Conservation (phyloP, 1,139 yeast species). For the Pichia norvegensis region DNA sequence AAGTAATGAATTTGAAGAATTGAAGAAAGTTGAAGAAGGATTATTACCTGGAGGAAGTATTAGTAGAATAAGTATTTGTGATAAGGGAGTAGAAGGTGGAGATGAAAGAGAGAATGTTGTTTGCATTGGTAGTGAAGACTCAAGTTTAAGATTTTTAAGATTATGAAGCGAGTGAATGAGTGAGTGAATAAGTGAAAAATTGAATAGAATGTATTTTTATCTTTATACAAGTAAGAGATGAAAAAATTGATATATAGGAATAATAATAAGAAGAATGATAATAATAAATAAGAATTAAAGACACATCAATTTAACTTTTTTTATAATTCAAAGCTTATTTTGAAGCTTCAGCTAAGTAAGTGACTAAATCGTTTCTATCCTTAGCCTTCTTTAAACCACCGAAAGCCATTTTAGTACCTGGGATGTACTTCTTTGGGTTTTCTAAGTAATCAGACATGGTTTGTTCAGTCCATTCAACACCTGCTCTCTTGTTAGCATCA, state of each 20-base stretch:
- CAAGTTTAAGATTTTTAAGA: slow-evolving; percentile 54
- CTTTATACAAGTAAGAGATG: not conserved
- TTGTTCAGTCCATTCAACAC: slow-evolving; percentile 80
- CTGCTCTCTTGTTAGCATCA: slow-evolving; percentile 97
- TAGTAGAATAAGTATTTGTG: slow-evolving; percentile 51
- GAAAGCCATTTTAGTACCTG: slow-evolving; percentile 99
- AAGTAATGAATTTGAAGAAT: slow-evolving; percentile 26
- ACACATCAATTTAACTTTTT: not conserved
- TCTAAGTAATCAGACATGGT: slow-evolving; percentile 91
- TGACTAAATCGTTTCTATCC: slow-evolving; percentile 94
- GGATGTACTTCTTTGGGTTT: slow-evolving; percentile 99
- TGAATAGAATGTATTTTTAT: no score
- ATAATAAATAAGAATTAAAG: slow-evolving; percentile 1
- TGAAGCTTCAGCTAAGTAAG: slow-evolving; percentile 80
- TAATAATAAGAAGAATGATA: not conserved
- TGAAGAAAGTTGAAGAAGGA: slow-evolving; percentile 30
- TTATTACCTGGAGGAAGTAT: slow-evolving; percentile 56
- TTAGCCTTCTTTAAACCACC: slow-evolving; percentile 99
- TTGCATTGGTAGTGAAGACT: slow-evolving; percentile 66
- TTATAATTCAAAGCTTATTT: slow-evolving; percentile 35
- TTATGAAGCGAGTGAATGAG: slow-evolving; percentile 3
- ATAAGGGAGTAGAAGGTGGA: slow-evolving; percentile 19
- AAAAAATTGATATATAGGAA: not conserved
- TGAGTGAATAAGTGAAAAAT: not conserved
- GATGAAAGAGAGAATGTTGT: slow-evolving; percentile 30